phyloP scores from a whole-genome alignment of 2,329 filamentous ascomycete species.

The Ophiostoma pallidulum region DNA sequence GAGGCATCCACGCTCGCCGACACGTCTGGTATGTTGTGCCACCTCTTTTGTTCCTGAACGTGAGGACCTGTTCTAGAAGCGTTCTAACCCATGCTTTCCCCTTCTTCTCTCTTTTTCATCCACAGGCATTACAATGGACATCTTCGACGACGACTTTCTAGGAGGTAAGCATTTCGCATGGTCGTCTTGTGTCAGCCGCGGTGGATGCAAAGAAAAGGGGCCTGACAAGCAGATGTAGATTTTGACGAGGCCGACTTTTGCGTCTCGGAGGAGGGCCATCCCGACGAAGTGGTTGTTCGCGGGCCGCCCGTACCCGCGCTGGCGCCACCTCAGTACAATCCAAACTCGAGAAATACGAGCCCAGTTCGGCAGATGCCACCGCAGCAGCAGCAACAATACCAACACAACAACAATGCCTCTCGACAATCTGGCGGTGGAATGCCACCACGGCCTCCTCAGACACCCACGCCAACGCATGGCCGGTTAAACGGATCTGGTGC shows the following conservation, averaged over 20 bases:
- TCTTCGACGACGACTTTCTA: conserved; percentile 34
- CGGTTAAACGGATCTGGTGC: conserved; percentile 1
- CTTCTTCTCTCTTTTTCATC: no score
- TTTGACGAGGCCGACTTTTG: conserved; percentile 72
- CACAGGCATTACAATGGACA: conserved; percentile 1
- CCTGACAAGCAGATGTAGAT: conserved; percentile 35
- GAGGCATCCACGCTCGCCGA: neutral
- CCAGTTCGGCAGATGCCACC: conserved; percentile 17
- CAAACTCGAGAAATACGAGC: conserved; percentile 16
- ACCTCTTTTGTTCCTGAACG: no score
- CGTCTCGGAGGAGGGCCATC: conserved; percentile 58
- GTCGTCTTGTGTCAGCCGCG: no score
- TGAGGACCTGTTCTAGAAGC: no score
- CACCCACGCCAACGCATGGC: conserved; percentile 3
- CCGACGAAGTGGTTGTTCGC: conserved; percentile 62
- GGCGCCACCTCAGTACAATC: conserved; percentile 14
- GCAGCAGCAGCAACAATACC: conserved; percentile 12
- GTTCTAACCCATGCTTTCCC: no score
- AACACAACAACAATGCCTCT: neutral
- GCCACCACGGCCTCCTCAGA: conserved; percentile 16
- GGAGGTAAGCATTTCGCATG: conserved; percentile 32
- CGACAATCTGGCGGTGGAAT: neutral
- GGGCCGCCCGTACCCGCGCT: conserved; percentile 18
- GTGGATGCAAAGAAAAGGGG: neutral
- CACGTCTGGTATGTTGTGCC: conserved; percentile 7